phyloP scores from a whole-genome alignment of 2,329 filamentous ascomycete genomes.

The Diaporthe citri region DNA sequence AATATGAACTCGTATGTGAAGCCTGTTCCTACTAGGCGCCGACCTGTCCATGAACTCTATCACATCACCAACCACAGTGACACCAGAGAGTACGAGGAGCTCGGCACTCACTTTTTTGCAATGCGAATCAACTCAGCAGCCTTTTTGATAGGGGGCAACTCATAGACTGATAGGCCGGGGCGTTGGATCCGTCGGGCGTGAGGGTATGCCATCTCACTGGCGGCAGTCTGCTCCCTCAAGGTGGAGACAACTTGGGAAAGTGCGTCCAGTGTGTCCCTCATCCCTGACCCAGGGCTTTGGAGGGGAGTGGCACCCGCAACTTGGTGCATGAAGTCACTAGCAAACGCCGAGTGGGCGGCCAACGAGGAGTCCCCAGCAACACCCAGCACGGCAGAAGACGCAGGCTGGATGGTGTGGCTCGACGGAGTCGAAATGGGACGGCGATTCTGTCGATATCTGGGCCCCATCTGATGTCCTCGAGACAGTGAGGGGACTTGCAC shows the following conservation, averaged over 20 bases:
- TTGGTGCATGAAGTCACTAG: background rate
- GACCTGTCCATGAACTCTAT: background rate
- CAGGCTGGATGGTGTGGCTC: background rate
- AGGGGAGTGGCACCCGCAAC: background rate
- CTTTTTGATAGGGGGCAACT: background rate
- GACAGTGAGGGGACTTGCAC: background rate
- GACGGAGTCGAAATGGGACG: background rate
- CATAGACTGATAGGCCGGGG: background rate
- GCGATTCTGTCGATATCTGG: background rate
- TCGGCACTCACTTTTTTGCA: background rate
- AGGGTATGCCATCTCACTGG: background rate
- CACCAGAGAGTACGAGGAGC: background rate
- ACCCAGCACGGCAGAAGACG: background rate
- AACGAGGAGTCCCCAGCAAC: background rate
- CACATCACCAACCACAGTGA: background rate
- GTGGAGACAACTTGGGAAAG: background rate
- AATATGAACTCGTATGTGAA: background rate
- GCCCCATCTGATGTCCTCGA: background rate
- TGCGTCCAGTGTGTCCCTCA: background rate
- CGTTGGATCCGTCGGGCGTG: background rate
- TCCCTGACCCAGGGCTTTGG: background rate
- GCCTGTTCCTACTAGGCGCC: background rate
- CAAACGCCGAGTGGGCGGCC: background rate
- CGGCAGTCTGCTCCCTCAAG: background rate
- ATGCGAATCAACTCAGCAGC: background rate